phyloP scores from a whole-genome alignment of 164 flowering plant species.

The Berberis vulgaris region DNA sequence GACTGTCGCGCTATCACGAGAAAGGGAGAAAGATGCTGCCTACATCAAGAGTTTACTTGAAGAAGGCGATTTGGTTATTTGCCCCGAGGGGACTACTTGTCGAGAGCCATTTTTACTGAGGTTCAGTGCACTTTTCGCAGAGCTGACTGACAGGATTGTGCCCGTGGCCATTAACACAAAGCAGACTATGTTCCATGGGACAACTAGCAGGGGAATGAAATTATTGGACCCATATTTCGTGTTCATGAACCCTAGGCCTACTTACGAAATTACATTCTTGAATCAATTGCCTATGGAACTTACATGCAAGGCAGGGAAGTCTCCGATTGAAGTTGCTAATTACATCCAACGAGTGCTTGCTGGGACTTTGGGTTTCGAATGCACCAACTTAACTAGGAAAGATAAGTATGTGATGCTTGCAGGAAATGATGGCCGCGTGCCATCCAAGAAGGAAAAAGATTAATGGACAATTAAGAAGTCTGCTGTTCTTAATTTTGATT shows the following conservation, averaged over 20 bases:
- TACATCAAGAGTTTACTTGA: slow-evolving; percentile 47
- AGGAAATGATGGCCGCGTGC: slow-evolving; percentile 38
- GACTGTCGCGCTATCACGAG: slow-evolving; percentile 61
- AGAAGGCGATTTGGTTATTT: slow-evolving; percentile 75
- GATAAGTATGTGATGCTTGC: slow-evolving; percentile 48
- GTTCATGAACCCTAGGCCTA: slow-evolving; percentile 84
- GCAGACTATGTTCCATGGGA: slow-evolving; percentile 60
- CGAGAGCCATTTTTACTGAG: slow-evolving; percentile 68
- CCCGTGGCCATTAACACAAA: slow-evolving; percentile 75
- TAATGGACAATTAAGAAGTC: neutral
- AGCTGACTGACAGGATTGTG: slow-evolving; percentile 72
- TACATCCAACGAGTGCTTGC: slow-evolving; percentile 44
- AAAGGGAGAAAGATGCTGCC: slow-evolving; percentile 61
- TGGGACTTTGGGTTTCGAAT: slow-evolving; percentile 43
- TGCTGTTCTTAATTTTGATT: no score
- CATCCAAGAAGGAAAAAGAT: slow-evolving; percentile 13
- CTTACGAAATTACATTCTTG: slow-evolving; percentile 66
- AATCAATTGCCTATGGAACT: slow-evolving; percentile 58
- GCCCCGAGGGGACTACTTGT: slow-evolving; percentile 85
- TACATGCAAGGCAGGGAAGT: slow-evolving; percentile 46
- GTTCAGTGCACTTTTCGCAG: slow-evolving; percentile 78
- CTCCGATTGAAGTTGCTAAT: slow-evolving; percentile 51
- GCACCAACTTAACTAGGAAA: slow-evolving; percentile 53
- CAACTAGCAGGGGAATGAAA: slow-evolving; percentile 56
- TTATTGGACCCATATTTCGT: slow-evolving; percentile 64